Base-by-base conservation (phyloP, 306 rosid species). In the Hylodesmum podocarpum region DNA sequence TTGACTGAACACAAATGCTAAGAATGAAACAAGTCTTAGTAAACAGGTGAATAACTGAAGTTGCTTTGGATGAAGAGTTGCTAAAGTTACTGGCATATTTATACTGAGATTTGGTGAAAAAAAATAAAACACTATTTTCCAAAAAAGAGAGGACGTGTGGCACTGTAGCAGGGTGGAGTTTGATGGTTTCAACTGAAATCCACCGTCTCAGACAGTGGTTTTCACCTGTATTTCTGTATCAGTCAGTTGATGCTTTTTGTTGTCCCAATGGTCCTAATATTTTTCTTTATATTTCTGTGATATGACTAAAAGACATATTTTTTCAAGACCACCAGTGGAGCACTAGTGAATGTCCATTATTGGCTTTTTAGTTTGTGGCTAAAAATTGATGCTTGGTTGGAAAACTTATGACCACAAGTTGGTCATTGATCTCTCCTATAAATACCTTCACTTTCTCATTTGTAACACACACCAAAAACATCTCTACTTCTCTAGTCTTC, bases 141-240 rank as follows among this genome's bases (percentile, higher is more conserved):
- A 25, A 10, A 46, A 50, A 11, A 71, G 40, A 22, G 77, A 81
- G 61, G 57, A 81, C 59, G 57, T n/a, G 36, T 22, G 28, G 66
- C 15, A 34, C 34, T 8, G 6, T 22, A 21, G 64, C 24, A 16
- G 47, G 64, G 41, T n/a, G 25, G 75, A 57, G 82, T 83, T 74
- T 80, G 93, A 80, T 88, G 95, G 97, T 89, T 91, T 89, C 77
- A 43, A 46, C 33, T 18, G 15, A 85, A 76, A 80, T 66, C 92
- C 69, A 76, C 62, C 7, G 81, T 70, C 89, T 16, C 13, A 49
- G 87, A 24, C 88, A 27, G 54, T 81, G 43, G 97, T 89, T 87
- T 88, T 85, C 78, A 14, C 75, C 75, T 24, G 1, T 50, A 51
- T 70, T 69, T 49, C 72, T 21, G 80, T 69, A 73, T 9, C 3